Conservation (phyloP, 495 filamentous ascomycete species). For the Sordaria brevicollis region DNA sequence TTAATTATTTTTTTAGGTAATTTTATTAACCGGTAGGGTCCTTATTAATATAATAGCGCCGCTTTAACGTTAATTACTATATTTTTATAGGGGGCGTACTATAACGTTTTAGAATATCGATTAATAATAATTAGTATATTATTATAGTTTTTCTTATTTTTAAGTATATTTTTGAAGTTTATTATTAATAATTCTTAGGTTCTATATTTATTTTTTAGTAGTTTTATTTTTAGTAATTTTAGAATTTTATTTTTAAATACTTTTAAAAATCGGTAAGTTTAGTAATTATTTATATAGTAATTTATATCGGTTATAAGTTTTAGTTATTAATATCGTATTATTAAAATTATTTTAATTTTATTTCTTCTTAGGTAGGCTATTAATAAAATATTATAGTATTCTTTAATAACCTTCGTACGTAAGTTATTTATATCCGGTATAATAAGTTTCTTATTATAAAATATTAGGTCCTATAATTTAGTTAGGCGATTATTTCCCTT, state of each 20-base stretch:
- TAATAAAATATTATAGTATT: not conserved
- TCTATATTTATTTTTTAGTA: not conserved
- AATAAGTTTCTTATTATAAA: not conserved
- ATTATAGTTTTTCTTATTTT: not conserved
- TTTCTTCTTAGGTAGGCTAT: not conserved
- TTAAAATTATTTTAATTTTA: not conserved
- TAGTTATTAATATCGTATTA: not conserved
- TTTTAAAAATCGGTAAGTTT: not conserved
- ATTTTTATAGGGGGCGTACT: no score
- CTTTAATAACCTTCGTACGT: not conserved
- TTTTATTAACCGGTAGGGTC: not conserved
- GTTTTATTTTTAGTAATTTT: not conserved
- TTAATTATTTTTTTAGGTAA: not conserved
- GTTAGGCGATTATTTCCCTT: not conserved
- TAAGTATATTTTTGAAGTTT: constrained; percentile 3
- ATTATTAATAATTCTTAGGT: not conserved
- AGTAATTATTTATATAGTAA: not conserved
- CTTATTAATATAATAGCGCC: not conserved
- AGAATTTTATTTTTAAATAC: not conserved
- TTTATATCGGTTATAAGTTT: no score
- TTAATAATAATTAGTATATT: no score
- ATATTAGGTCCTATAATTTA: not conserved
- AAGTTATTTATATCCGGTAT: not conserved
- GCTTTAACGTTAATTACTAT: no score
- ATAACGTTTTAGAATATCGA: no score